These are phyloP conservation scores for Clavispora phyllophila DNA, from an alignment of 805 yeast species.

Conservation along the genomic window DNA sequence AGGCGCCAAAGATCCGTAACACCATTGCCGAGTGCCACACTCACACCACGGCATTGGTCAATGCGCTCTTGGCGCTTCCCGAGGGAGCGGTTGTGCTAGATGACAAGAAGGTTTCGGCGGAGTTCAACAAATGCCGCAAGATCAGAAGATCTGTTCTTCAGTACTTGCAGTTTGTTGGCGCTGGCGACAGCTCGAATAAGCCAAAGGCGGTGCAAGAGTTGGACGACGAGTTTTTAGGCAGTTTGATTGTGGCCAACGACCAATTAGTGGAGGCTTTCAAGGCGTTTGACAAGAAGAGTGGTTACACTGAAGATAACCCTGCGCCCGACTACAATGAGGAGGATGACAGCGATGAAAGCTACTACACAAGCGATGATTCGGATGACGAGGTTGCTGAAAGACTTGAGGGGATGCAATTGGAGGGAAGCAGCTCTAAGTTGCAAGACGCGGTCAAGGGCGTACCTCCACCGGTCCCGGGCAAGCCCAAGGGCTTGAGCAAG, in stretches of 20 bases:
- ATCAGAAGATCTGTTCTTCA: slow-evolving; percentile 74
- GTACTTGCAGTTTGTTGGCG: slow-evolving; percentile 76
- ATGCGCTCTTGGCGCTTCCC: slow-evolving; percentile 35
- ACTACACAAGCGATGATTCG: slow-evolving; percentile 38
- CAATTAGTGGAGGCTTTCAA: slow-evolving; percentile 73
- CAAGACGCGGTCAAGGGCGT: slow-evolving; percentile 13
- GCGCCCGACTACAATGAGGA: slow-evolving; percentile 30
- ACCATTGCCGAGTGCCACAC: slow-evolving; percentile 73
- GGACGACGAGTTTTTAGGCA: slow-evolving; percentile 83
- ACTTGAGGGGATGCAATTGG: slow-evolving; percentile 7
- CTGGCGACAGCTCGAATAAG: slow-evolving; percentile 32
- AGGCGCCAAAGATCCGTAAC: slow-evolving; percentile 64
- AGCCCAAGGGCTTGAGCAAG: slow-evolving; percentile 14
- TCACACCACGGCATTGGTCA: slow-evolving; percentile 63
- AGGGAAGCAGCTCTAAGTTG: slow-evolving; percentile 10
- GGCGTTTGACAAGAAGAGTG: slow-evolving; percentile 55
- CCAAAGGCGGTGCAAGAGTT: slow-evolving; percentile 22
- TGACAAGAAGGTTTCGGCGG: slow-evolving; percentile 52
- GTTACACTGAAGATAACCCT: slow-evolving; percentile 35
- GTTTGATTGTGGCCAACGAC: slow-evolving; percentile 84
- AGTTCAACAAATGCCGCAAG: slow-evolving; percentile 69
- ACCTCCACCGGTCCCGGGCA: slow-evolving; percentile 23
- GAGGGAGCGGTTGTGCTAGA: slow-evolving; percentile 59
- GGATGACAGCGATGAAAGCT: slow-evolving; percentile 25
- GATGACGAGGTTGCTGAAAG: slow-evolving; percentile 16